Percentiles rank a stretch among this genome's conserved stretches.
Evolutionary conservation across 495 filamentous ascomycete species (phyloP).

Genomic region (Podospora anserina): DNA sequence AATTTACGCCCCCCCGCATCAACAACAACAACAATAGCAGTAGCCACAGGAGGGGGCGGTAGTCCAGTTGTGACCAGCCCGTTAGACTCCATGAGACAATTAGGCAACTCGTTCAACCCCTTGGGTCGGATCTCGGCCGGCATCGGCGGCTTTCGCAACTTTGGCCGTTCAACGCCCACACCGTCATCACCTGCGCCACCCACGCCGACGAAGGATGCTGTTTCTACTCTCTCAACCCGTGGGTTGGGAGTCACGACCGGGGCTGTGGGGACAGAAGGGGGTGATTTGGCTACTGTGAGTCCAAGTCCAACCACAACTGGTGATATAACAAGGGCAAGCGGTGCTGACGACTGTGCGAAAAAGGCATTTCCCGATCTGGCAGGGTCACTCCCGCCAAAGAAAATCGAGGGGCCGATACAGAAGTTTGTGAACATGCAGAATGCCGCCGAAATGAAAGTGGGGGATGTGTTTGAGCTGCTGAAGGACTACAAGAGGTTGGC

Average conservation of each 20-base stretch:
- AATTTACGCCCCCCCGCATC: not conserved
- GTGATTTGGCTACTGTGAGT: constrained; percentile 41
- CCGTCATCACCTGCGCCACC: constrained; percentile 25
- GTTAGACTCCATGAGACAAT: constrained; percentile 77
- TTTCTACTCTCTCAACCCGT: not conserved
- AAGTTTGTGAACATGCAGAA: constrained; percentile 78
- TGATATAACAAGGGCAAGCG: too few relatives aligned
- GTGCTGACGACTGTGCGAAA: too few relatives aligned
- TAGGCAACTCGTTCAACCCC: constrained; percentile 80
- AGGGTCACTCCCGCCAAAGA: constrained; percentile 46
- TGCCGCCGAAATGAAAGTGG: constrained; percentile 72
- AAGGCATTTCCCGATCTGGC: constrained; percentile 62
- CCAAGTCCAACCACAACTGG: not conserved
- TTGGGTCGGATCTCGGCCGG: constrained; percentile 68
- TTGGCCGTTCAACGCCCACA: constrained; percentile 55
- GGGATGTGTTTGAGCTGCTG: constrained; percentile 77
- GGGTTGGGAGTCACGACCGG: constrained; percentile 22
- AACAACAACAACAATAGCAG: constrained; percentile 4
- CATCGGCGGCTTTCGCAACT: constrained; percentile 67
- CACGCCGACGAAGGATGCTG: constrained; percentile 29
- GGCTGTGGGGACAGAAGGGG: constrained; percentile 34
- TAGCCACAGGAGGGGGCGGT: too few relatives aligned
- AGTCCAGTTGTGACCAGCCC: constrained; percentile 42
- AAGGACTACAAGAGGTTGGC: constrained; percentile 86
- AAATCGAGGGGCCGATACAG: constrained; percentile 65